Percentiles rank a stretch among this genome's conserved stretches.
Conservation (phyloP, 164 flowering plant genomes). For the Taxillus chinensis region DNA sequence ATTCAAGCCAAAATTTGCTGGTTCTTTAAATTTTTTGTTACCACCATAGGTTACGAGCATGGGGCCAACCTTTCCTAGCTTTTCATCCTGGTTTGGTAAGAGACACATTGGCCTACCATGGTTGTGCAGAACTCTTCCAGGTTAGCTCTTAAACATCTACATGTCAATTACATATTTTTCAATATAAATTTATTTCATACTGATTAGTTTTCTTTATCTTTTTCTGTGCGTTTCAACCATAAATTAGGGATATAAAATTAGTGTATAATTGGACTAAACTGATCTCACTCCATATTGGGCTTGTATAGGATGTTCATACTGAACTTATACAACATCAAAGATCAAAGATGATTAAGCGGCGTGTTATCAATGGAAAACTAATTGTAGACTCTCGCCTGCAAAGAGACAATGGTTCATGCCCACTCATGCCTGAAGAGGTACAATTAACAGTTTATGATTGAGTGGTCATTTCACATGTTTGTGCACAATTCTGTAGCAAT, state of each 20-base stretch:
- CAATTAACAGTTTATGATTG: neutral
- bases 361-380: conserved; percentile 51
- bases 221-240: too few species aligned
- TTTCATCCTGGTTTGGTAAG: conserved; percentile 85
- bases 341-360: conserved; percentile 76
- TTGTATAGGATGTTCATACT: conserved; percentile 78
- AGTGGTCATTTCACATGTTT: neutral
- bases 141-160: conserved; percentile 20
- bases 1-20: too few species aligned
- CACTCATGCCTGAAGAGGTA: conserved; percentile 99
- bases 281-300: conserved; percentile 2
- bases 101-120: conserved; percentile 85
- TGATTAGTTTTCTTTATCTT: too few species aligned
- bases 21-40: too few species aligned
- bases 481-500: neutral
- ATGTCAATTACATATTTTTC: neutral
- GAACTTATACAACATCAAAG: conserved; percentile 88
- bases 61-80: conserved; percentile 75
- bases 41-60: conserved; percentile 49
- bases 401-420: conserved; percentile 73
- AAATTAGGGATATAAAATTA: too few species aligned
- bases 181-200: neutral
- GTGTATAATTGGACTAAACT: neutral
- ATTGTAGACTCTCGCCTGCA: conserved; percentile 53
- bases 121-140: conserved; percentile 99